Conservation (phyloP, 2,329 filamentous ascomycete species). For the Ceratocystis smalleyi region DNA sequence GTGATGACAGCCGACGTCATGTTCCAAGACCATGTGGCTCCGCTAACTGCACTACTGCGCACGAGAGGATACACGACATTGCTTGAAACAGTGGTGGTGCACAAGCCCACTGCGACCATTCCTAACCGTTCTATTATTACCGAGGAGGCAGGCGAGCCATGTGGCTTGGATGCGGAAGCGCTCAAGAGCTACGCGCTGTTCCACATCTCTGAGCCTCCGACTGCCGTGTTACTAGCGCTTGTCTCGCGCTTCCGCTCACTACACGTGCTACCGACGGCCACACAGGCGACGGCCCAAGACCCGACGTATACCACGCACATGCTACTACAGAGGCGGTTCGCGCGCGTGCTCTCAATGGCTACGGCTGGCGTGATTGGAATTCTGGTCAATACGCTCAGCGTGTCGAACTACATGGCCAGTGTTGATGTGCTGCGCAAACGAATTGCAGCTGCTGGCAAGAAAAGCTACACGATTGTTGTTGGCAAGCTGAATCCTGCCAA, state of each 20-base stretch:
- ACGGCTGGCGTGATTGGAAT: conserved; percentile 81
- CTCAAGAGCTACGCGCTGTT: conserved; percentile 61
- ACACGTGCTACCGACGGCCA: conserved; percentile 54
- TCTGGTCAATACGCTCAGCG: conserved; percentile 84
- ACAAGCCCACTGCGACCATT: conserved; percentile 63
- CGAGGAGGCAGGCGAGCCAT: conserved; percentile 25
- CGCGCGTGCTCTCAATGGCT: conserved; percentile 62
- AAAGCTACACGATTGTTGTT: conserved; percentile 89
- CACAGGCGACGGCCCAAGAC: conserved; percentile 31
- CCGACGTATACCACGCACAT: conserved; percentile 31
- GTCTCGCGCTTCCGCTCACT: conserved; percentile 66
- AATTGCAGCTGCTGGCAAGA: conserved; percentile 73
- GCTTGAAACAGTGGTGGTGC: conserved; percentile 54
- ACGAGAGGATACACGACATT: conserved; percentile 53
- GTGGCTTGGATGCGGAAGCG: conserved; percentile 26
- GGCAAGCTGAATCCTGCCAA: conserved; percentile 94
- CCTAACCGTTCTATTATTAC: conserved; percentile 49
- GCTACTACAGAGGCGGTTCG: conserved; percentile 71
- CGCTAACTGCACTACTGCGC: conserved; percentile 39
- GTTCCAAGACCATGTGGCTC: conserved; percentile 58
- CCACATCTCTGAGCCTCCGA: conserved; percentile 67
- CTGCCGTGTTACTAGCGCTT: conserved; percentile 72
- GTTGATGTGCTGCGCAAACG: conserved; percentile 56
- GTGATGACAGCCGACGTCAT: conserved; percentile 82
- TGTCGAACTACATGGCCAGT: conserved; percentile 75